phyloP scores from a whole-genome alignment of 2,329 filamentous ascomycete genomes.

The Teratosphaeria destructans region DNA sequence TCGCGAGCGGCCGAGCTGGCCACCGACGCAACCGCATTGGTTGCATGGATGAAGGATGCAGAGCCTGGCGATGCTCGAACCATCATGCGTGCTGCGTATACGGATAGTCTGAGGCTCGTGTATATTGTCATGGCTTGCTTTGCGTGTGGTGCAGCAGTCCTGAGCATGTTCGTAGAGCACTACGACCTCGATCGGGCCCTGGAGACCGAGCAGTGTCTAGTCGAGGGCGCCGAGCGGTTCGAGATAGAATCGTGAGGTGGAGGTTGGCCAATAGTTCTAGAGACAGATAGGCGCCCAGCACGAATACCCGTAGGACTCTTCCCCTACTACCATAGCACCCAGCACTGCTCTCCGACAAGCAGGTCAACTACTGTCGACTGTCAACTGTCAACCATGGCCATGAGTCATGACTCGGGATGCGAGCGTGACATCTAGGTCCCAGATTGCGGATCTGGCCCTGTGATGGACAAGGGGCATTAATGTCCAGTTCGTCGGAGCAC shows the following conservation, averaged over 20 bases:
- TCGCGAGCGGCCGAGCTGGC: slow-evolving; percentile 1
- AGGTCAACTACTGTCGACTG: too few relatives aligned
- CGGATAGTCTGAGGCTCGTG: slow-evolving; percentile 1
- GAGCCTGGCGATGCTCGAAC: not conserved
- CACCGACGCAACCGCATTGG: slow-evolving; percentile 1
- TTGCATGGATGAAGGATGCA: slow-evolving; percentile 1
- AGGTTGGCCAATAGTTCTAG: not conserved
- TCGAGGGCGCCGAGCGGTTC: not conserved
- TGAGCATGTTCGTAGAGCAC: slow-evolving; percentile 4
- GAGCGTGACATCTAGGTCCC: not conserved
- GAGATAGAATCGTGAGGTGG: not conserved
- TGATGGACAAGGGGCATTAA: not conserved
- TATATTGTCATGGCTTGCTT: slow-evolving; percentile 2
- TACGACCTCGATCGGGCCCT: slow-evolving; percentile 1
- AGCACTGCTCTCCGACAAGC: too few relatives aligned
- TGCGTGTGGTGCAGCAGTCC: not conserved
- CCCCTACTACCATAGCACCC: not conserved
- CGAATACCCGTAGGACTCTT: not conserved
- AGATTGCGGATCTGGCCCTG: not conserved
- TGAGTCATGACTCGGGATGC: too few relatives aligned
- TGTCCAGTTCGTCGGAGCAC: not conserved
- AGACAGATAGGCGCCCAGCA: not conserved
- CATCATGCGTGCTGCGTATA: slow-evolving; percentile 1
- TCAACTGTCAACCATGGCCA: too few relatives aligned
- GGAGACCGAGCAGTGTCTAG: slow-evolving; percentile 3